These are phyloP conservation scores for Salicornia ramosissima DNA, from an alignment of 148 eudicot species.

Conservation along the genomic window DNA sequence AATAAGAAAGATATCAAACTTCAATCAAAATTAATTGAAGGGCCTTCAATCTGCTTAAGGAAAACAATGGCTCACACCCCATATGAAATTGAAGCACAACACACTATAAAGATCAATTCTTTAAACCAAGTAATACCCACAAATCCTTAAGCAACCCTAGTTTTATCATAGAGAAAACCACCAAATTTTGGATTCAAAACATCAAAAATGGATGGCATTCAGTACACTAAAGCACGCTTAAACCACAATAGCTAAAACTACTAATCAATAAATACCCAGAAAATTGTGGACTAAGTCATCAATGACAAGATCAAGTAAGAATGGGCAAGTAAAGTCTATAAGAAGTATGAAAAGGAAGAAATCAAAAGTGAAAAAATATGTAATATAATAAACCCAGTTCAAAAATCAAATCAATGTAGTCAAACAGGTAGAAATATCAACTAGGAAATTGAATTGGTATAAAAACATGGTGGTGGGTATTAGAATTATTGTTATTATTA, in stretches of 20 bases:
- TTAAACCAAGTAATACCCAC: constrained; percentile 11
- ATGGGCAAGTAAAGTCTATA: background rate
- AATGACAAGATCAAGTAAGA: background rate
- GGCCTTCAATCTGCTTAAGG: constrained; percentile 3
- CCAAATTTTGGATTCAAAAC: background rate
- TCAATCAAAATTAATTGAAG: constrained; percentile 5
- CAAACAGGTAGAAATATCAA: background rate
- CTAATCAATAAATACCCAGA: background rate
- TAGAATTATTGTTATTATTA: background rate
- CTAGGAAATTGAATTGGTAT: background rate
- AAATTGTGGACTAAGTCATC: background rate
- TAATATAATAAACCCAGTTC: background rate
- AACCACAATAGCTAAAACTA: background rate
- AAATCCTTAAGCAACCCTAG: constrained; percentile 1
- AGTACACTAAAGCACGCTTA: background rate
- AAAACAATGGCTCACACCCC: constrained; percentile 9
- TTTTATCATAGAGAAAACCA: background rate
- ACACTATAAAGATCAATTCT: constrained; percentile 10
- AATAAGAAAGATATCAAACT: constrained; percentile 1
- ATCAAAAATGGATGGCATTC: background rate
- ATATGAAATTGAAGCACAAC: constrained; percentile 6
- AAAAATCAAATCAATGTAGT: background rate
- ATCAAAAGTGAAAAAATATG: background rate
- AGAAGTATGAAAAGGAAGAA: background rate
- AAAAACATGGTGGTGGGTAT: background rate